Evolutionary conservation across 2,329 filamentous ascomycete genomes (phyloP).

Genomic region (Trichoderma koningiopsis): DNA sequence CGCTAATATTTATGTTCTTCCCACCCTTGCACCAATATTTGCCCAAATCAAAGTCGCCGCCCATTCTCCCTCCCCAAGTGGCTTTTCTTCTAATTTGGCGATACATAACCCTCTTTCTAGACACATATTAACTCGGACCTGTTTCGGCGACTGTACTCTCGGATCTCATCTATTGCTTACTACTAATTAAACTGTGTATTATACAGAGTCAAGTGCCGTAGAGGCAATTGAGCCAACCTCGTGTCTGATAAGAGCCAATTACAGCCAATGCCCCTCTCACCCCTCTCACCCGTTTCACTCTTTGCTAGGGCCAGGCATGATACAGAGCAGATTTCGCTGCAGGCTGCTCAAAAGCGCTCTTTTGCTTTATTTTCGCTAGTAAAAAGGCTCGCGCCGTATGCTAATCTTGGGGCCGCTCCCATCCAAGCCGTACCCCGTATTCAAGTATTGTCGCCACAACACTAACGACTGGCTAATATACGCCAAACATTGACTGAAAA

Average conservation of each 20-base stretch:
- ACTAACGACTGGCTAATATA: not conserved
- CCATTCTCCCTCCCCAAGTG: not conserved
- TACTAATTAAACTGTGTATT: not conserved
- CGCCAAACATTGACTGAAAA: not conserved
- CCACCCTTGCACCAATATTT: conserved; percentile 11
- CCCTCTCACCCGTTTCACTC: not conserved
- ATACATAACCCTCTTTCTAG: not conserved
- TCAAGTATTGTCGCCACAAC: not conserved
- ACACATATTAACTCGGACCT: not conserved
- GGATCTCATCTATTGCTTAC: not conserved
- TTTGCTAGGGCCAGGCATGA: not conserved
- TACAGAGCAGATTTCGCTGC: not conserved
- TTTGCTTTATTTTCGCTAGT: not conserved
- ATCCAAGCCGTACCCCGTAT: not conserved
- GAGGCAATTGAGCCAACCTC: not conserved
- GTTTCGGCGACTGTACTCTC: not conserved
- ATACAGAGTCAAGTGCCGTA: not conserved
- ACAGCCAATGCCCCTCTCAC: not conserved
- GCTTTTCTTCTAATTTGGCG: not conserved
- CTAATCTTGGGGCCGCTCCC: not conserved
- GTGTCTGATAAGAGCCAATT: not conserved
- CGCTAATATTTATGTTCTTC: conserved; percentile 10
- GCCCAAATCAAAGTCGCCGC: not conserved
- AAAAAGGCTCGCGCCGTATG: not conserved
- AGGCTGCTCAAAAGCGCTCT: not conserved